phyloP scores from a whole-genome alignment of 2,329 filamentous ascomycete genomes.

The Diplodia corticola region DNA sequence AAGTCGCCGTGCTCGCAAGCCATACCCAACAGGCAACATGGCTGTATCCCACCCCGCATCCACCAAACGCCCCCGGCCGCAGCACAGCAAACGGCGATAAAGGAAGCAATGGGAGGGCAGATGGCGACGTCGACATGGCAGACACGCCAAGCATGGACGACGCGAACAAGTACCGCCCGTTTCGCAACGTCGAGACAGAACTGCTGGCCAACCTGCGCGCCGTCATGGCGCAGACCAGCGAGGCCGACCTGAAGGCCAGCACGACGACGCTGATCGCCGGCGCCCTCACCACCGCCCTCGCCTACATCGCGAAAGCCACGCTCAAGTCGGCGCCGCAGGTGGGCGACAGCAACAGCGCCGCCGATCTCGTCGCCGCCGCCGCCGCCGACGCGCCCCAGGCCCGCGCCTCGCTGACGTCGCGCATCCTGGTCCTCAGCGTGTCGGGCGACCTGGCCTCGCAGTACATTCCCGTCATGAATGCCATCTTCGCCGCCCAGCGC shows the following conservation, averaged over 20 bases:
- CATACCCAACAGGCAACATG: constrained; percentile 84
- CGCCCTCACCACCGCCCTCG: constrained; percentile 83
- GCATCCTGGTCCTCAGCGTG: constrained; percentile 87
- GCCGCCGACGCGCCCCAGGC: constrained; percentile 34
- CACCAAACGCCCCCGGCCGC: constrained; percentile 4
- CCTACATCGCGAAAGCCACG: constrained; percentile 83
- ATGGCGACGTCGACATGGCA: constrained; percentile 15
- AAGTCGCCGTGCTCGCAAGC: constrained; percentile 86
- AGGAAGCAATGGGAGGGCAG: not conserved
- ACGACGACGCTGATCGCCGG: constrained; percentile 87
- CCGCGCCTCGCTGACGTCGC: constrained; percentile 63
- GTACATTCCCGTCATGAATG: constrained; percentile 98
- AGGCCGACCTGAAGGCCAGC: constrained; percentile 61
- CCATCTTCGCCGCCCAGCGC: constrained; percentile 91
- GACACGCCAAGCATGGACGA: constrained; percentile 38
- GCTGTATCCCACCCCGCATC: constrained; percentile 70
- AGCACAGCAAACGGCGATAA: constrained; percentile 5
- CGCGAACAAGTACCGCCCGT: constrained; percentile 92
- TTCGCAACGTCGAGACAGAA: constrained; percentile 80
- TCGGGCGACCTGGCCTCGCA: constrained; percentile 83
- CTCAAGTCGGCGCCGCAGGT: constrained; percentile 48
- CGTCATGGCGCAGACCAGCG: constrained; percentile 70
- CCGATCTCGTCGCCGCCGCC: constrained; percentile 44
- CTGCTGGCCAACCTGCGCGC: constrained; percentile 71
- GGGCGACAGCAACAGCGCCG: constrained; percentile 44